phyloP scores from a whole-genome alignment of 1,284 basidiomycete genomes.

The Hymenochaete sp. region DNA sequence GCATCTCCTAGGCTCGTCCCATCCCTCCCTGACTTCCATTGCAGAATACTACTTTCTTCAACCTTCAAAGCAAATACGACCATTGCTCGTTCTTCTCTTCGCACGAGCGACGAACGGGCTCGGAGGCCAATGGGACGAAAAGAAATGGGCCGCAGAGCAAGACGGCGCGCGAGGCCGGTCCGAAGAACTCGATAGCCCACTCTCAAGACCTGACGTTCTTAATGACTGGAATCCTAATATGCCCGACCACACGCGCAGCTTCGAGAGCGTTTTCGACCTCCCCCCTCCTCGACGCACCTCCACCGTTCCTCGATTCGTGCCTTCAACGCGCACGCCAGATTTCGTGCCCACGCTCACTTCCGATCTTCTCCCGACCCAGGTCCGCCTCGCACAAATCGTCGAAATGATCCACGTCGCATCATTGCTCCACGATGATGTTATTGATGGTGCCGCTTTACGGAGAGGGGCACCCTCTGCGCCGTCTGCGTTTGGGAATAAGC shows the following conservation, averaged over 20 bases:
- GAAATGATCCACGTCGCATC: slow-evolving; percentile 99
- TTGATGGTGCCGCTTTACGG: slow-evolving; percentile 79
- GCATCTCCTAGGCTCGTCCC: slow-evolving; percentile 78
- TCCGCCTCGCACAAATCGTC: slow-evolving; percentile 89
- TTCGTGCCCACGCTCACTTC: slow-evolving; percentile 28
- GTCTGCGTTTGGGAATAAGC: slow-evolving; percentile 88
- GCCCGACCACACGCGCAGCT: slow-evolving; percentile 57
- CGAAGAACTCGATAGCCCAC: slow-evolving; percentile 56
- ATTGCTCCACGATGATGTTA: slow-evolving; percentile 91
- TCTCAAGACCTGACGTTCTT: slow-evolving; percentile 66
- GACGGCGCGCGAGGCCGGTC: slow-evolving; percentile 32
- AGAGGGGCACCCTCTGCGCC: slow-evolving; percentile 82
- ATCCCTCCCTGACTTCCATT: slow-evolving; percentile 80
- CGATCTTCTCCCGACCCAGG: slow-evolving; percentile 72
- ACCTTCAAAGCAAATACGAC: slow-evolving; percentile 85
- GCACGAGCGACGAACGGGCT: slow-evolving; percentile 85
- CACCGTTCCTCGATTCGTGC: too few species aligned
- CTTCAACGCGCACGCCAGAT: too few species aligned
- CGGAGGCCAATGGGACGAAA: slow-evolving; percentile 43
- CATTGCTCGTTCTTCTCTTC: slow-evolving; percentile 86
- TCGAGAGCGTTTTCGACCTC: slow-evolving; percentile 39
- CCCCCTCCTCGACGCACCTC: slow-evolving; percentile 32
- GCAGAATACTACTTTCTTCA: slow-evolving; percentile 91
- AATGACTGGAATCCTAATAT: slow-evolving; percentile 82
- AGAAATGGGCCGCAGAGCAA: slow-evolving; percentile 38